Conservation (phyloP, 164 flowering plant genomes). For the Vitis riparia region DNA sequence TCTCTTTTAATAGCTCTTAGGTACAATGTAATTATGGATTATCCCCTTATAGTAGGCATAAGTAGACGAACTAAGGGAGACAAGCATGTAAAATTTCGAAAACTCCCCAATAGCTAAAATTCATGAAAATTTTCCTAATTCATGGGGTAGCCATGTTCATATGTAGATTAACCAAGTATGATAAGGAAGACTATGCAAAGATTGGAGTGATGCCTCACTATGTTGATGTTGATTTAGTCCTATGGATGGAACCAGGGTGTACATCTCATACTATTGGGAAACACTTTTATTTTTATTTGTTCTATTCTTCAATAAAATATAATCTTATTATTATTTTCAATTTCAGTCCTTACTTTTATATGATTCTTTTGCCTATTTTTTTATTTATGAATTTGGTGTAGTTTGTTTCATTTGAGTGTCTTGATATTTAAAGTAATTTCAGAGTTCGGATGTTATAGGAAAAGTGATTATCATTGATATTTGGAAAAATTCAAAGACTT, state of each 20-base stretch:
- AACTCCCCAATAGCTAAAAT: no score
- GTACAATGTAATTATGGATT: conserved; percentile 64
- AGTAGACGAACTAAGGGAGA: conserved; percentile 50
- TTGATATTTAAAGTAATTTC: no score
- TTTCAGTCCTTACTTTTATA: no score
- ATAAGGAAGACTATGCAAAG: conserved; percentile 50
- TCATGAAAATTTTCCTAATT: neutral
- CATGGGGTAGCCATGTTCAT: neutral
- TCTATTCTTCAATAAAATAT: no score
- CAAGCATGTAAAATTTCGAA: conserved; percentile 36
- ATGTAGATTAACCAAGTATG: conserved; percentile 48
- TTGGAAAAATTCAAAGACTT: no score
- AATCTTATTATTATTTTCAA: no score
- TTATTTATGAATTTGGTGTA: no score
- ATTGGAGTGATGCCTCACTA: conserved; percentile 71
- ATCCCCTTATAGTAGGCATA: conserved; percentile 47
- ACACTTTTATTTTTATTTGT: no score
- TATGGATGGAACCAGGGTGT: conserved; percentile 53
- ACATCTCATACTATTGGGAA: conserved; percentile 39
- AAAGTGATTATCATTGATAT: no score
- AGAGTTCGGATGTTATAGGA: no score
- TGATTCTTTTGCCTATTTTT: no score
- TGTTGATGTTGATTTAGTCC: conserved; percentile 48
- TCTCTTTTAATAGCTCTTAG: conserved; percentile 18
- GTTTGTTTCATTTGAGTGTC: no score